Evolutionary conservation across 2,329 filamentous ascomycete species (phyloP), one percentile per base, ranked within the genome.

Genomic region (Aureobasidium sp.): DNA sequence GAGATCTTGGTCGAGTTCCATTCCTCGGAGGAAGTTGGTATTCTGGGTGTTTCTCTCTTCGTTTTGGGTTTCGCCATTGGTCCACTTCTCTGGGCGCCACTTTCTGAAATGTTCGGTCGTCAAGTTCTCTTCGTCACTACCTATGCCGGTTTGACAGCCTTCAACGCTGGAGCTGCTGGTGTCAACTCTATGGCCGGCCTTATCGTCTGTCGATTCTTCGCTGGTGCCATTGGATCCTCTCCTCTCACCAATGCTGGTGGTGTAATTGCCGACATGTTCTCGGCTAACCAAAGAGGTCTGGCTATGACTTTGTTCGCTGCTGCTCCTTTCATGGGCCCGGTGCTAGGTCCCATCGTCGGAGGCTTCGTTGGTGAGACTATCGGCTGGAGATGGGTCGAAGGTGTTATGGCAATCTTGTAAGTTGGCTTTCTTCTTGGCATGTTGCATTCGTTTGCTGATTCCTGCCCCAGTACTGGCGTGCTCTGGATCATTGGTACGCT

Each of bases 371-470:
- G 84, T 25, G 77, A 85, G 68, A 77, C 78, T 1, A 78, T 79
- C 3, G 86, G 86, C 47, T 89, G 86, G 87, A 78, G 84, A 65
- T 90, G 87, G 87, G 81, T 89, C 32, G 78, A 84, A 72, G 84
- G 83, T 3, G 72, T 88, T 62, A 79, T 85, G 72, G 78, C 82
- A 55, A 83, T 85, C 63, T 86, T 89, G 50, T 54, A 41, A 53
- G 50, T 29, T 29, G 25, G 13, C 29, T 13, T 6, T 16, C 16
- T 42, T 8, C 5, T 15, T 16, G 8, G 3, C 15, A 9, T 16
- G 2, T 30, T 3, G 9, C 27, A 2, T 37, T 15, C 13, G 15
- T 42, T 53, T 21, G 16, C 37, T 54, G 16, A 54, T 10, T 32
- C 3, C 3, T 13, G 7, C 5, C 27, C 2, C 8, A 54, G 50